These are phyloP conservation scores for Pseudogymnoascus sp. DNA, from an alignment of 2,329 filamentous ascomycete genomes.

Conservation along the genomic window DNA sequence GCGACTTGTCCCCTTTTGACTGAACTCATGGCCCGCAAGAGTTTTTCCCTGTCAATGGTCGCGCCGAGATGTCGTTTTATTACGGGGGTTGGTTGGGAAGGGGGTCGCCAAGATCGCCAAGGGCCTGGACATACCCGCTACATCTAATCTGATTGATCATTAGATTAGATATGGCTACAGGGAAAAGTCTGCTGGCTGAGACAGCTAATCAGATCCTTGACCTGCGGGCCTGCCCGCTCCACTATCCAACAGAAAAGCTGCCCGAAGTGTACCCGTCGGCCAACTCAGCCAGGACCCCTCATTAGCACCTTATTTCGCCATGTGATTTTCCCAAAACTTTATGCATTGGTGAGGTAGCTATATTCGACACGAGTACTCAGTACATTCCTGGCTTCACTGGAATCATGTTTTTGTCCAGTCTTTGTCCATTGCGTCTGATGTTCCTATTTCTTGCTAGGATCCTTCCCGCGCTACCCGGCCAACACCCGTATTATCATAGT, in stretches of 20 bases:
- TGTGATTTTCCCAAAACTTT: background rate
- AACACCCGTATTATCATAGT: background rate
- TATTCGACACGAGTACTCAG: background rate
- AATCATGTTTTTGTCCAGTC: background rate
- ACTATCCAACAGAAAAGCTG: background rate
- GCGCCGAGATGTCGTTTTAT: background rate
- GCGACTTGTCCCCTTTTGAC: background rate
- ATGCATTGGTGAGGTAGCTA: background rate
- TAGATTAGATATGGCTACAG: constrained; percentile 4
- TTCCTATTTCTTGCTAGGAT: background rate
- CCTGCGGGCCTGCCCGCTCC: background rate
- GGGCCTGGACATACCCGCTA: background rate
- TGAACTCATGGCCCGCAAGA: background rate
- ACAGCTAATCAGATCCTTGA: constrained; percentile 3
- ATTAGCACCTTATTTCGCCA: background rate
- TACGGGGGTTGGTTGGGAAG: background rate
- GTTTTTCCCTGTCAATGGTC: background rate
- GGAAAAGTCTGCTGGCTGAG: background rate
- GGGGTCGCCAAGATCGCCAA: background rate
- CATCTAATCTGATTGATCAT: constrained; percentile 13
- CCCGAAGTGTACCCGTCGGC: background rate
- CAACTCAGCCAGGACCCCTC: background rate
- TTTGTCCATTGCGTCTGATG: background rate
- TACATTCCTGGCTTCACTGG: background rate
- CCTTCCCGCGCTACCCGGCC: background rate